Percentiles rank a stretch among this genome's conserved stretches.
Conservation (phyloP, 352 stramenopile genomes). For the Salisapilia sapeloensis region DNA sequence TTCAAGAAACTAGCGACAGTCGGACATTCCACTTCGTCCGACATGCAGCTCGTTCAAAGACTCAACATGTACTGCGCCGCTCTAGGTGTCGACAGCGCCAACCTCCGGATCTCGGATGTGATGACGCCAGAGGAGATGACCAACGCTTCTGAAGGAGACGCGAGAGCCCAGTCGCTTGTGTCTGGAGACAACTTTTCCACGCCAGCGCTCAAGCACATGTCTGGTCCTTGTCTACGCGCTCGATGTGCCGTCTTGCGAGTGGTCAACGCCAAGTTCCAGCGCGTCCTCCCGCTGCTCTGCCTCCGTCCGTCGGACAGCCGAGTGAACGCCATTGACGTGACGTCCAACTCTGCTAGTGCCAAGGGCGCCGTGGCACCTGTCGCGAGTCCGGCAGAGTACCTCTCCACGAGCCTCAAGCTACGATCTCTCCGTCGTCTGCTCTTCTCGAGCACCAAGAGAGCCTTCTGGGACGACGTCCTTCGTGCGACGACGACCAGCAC, state of each 20-base stretch:
- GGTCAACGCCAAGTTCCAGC: slow-evolving; percentile 82
- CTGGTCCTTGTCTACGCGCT: slow-evolving; percentile 69
- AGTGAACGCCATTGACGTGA: slow-evolving; percentile 36
- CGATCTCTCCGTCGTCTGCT: slow-evolving; percentile 53
- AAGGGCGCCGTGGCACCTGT: neutral
- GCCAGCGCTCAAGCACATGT: slow-evolving; percentile 33
- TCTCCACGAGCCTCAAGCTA: slow-evolving; percentile 65
- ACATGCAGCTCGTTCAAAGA: slow-evolving; percentile 76
- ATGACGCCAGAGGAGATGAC: slow-evolving; percentile 16
- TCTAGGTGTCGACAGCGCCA: slow-evolving; percentile 68
- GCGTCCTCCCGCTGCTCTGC: slow-evolving; percentile 67
- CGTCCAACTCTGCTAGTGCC: neutral
- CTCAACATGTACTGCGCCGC: slow-evolving; percentile 69
- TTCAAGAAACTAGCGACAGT: slow-evolving; percentile 48
- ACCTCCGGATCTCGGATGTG: slow-evolving; percentile 53
- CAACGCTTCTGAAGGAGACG: slow-evolving; percentile 2
- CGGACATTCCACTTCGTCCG: slow-evolving; percentile 34
- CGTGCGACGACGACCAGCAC: slow-evolving; percentile 93
- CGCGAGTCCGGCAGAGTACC: slow-evolving; percentile 19
- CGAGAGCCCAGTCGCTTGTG: slow-evolving; percentile 25
- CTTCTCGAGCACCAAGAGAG: slow-evolving; percentile 85
- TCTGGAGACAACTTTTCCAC: slow-evolving; percentile 58
- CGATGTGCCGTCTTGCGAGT: slow-evolving; percentile 84
- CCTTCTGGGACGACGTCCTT: slow-evolving; percentile 90
- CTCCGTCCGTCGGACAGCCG: slow-evolving; percentile 38